phyloP scores from a whole-genome alignment of 345 rosid species.

The Populus pruinosa region DNA sequence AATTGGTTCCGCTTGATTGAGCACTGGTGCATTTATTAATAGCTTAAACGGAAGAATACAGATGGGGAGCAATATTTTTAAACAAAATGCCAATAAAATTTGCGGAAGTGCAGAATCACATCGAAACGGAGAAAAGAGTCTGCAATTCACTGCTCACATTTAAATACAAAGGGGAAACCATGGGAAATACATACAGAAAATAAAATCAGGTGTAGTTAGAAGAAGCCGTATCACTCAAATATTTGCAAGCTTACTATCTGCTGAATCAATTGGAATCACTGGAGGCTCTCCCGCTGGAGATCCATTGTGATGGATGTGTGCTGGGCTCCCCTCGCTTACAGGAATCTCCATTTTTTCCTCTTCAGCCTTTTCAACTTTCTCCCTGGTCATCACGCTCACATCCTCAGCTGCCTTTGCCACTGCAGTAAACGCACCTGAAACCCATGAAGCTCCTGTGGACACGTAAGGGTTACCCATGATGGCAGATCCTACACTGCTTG shows the following conservation, averaged over 20 bases:
- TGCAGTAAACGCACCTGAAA: slow-evolving; percentile 32
- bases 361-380: slow-evolving; percentile 38
- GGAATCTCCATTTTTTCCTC: slow-evolving; percentile 30
- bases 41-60: not conserved
- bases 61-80: not conserved
- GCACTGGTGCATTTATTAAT: too few relatives aligned
- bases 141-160: not conserved
- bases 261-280: slow-evolving; percentile 20
- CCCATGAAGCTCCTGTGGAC: slow-evolving; percentile 42
- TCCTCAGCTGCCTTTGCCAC: slow-evolving; percentile 45
- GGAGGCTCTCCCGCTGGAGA: slow-evolving; percentile 22
- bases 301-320: slow-evolving; percentile 8
- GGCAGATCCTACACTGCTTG: slow-evolving; percentile 33
- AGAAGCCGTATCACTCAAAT: not conserved
- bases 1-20: not conserved
- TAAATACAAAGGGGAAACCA: not conserved
- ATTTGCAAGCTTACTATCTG: slow-evolving; percentile 11
- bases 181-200: not conserved
- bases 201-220: not conserved
- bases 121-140: not conserved
- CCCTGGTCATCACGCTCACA: slow-evolving; percentile 37
- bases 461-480: slow-evolving; percentile 40
- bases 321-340: slow-evolving; percentile 19
- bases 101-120: not conserved
- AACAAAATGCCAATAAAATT: not conserved